Conservation (phyloP, 345 rosid species). For the Salix udensis region DNA sequence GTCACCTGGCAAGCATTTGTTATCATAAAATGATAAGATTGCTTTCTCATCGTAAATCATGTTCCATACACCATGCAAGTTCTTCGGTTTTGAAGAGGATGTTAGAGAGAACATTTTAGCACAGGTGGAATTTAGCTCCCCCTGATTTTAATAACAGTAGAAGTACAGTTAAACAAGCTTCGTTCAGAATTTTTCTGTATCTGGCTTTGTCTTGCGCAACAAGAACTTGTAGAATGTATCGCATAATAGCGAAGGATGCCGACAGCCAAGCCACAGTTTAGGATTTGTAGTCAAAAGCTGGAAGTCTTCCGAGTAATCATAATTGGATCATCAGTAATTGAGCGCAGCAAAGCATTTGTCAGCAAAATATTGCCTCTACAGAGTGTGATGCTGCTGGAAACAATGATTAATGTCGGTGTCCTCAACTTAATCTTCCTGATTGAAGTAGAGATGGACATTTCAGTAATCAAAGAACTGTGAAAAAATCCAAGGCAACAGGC, state of each 20-base stretch:
- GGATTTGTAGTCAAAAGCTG: neutral
- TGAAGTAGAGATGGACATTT: slow-evolving; percentile 93
- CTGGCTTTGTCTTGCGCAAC: neutral
- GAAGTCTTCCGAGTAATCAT: neutral
- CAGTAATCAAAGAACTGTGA: slow-evolving; percentile 69
- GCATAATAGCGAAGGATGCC: neutral
- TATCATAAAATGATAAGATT: too few species aligned
- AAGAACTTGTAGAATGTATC: neutral
- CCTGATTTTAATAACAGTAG: neutral
- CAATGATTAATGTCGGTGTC: slow-evolving; percentile 91
- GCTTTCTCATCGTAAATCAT: neutral
- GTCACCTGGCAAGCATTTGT: too few species aligned
- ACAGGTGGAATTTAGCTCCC: neutral
- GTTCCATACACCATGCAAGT: neutral
- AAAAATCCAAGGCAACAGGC: slow-evolving; percentile 66
- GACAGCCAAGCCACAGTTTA: too few species aligned
- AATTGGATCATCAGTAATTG: slow-evolving; percentile 70
- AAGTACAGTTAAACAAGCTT: neutral
- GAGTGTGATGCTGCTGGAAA: slow-evolving; percentile 96
- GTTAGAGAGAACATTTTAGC: neutral
- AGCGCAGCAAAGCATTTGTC: slow-evolving; percentile 39
- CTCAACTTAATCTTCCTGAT: slow-evolving; percentile 83
- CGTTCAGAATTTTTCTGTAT: neutral
- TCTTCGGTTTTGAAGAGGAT: neutral
- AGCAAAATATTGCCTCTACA: slow-evolving; percentile 58